phyloP scores from a whole-genome alignment of 2,329 filamentous ascomycete species.

The Geoglossum cookeanum region DNA sequence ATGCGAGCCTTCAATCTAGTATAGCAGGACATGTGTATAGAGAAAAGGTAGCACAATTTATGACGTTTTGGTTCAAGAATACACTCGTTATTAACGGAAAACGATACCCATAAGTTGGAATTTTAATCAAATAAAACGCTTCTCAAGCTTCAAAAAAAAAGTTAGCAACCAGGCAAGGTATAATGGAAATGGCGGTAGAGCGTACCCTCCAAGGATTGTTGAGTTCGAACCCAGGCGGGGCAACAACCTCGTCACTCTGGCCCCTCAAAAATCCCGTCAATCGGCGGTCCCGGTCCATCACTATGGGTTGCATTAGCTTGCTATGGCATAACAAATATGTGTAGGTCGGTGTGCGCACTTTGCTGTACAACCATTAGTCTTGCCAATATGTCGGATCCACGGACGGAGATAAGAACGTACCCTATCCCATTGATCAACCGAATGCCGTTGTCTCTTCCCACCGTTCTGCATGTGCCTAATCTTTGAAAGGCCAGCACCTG shows the following conservation, averaged over 20 bases:
- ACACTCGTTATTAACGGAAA: background rate
- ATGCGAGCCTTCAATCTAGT: background rate
- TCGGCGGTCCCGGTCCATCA: conserved; percentile 47
- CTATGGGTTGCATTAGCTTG: conserved; percentile 20
- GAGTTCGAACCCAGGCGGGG: conserved; percentile 43
- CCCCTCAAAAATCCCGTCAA: conserved; percentile 42
- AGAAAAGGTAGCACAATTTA: background rate
- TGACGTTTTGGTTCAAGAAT: background rate
- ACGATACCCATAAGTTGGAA: background rate
- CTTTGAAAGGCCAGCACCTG: conserved; percentile 36
- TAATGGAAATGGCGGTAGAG: conserved; percentile 1
- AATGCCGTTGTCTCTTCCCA: conserved; percentile 39
- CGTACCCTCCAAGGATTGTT: conserved; percentile 50
- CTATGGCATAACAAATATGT: background rate
- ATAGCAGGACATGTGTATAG: background rate
- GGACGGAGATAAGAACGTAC: conserved; percentile 23
- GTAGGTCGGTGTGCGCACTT: conserved; percentile 24
- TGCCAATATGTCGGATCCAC: conserved; percentile 8
- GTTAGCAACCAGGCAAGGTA: background rate
- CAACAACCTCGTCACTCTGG: conserved; percentile 38
- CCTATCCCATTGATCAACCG: conserved; percentile 43
- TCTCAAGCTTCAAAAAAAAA: background rate
- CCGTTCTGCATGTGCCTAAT: conserved; percentile 42
- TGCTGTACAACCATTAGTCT: conserved; percentile 29
- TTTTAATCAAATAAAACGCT: background rate